A percentile compares a stretch with the other conserved stretches of the same genome.
Conservation (phyloP, 2,329 filamentous ascomycete genomes). For the Colletotrichum navitas region DNA sequence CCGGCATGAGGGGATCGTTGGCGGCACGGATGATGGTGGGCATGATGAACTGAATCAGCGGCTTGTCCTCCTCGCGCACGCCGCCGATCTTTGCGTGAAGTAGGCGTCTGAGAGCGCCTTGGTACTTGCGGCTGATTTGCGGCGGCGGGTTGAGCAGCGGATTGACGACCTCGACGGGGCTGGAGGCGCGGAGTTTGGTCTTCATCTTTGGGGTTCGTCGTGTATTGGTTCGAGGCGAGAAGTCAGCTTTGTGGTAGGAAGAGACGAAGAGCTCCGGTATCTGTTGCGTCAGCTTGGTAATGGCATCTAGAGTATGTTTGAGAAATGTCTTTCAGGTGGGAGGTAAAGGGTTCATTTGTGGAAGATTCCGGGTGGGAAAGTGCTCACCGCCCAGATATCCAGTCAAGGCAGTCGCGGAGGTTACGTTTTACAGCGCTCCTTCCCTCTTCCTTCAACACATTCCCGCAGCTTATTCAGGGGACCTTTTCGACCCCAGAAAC, state of each 20-base stretch:
- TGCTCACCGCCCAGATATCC: background rate
- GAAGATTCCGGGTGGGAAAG: background rate
- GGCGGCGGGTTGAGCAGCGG: background rate
- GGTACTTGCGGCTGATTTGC: background rate
- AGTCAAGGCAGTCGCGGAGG: background rate
- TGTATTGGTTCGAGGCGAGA: background rate
- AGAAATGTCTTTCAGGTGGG: background rate
- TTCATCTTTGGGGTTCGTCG: background rate
- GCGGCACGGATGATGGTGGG: constrained; percentile 7
- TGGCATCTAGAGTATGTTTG: background rate
- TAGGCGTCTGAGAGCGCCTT: background rate
- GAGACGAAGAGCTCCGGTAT: background rate
- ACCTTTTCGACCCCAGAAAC: no score
- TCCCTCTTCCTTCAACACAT: background rate
- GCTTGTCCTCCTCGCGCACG: background rate
- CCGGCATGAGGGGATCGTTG: constrained; percentile 13
- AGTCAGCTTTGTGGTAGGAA: no score
- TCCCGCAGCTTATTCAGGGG: background rate
- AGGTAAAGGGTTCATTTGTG: background rate
- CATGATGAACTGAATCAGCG: background rate
- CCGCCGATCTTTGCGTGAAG: background rate
- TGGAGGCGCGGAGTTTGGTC: background rate
- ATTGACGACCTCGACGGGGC: background rate
- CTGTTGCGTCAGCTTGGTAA: no score
- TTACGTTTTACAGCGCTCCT: no score